These are phyloP conservation scores for Fraxinus anomala DNA, from an alignment of 257 asterid species.

Conservation along the genomic window DNA sequence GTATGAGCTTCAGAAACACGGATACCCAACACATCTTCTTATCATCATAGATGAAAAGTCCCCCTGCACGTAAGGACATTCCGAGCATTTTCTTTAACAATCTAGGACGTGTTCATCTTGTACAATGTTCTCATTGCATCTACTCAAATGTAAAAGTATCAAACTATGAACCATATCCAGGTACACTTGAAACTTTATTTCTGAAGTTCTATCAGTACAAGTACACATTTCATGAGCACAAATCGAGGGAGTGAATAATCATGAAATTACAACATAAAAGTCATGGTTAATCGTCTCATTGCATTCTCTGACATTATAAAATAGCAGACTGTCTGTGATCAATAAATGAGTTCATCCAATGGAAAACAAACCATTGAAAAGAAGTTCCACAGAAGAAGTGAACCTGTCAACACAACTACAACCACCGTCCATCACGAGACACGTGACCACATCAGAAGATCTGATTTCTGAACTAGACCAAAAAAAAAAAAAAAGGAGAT, in stretches of 20 bases:
- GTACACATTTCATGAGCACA: neutral
- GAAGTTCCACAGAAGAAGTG: constrained; percentile 23
- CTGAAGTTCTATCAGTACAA: neutral
- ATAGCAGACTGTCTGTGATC: constrained; percentile 21
- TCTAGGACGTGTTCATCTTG: too few relatives aligned
- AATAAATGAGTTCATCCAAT: neutral
- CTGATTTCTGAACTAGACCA: neutral
- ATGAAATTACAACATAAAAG: neutral
- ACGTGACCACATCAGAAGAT: too few relatives aligned
- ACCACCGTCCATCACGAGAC: neutral
- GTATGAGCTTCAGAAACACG: neutral
- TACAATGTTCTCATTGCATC: too few relatives aligned
- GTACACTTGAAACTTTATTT: neutral
- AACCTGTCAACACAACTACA: constrained; percentile 19
- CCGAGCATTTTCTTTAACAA: too few relatives aligned
- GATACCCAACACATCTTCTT: too few relatives aligned
- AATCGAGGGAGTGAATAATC: constrained; percentile 36
- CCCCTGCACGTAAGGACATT: too few relatives aligned
- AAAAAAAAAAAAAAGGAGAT: constrained; percentile 4
- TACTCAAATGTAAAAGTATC: too few relatives aligned
- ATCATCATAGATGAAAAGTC: neutral
- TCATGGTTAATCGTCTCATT: neutral
- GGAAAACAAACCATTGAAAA: neutral
- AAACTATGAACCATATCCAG: neutral
- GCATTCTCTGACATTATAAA: constrained; percentile 20